Evolutionary conservation across 2,329 filamentous ascomycete genomes (phyloP).

Genomic region (Aspergillus melleus): DNA sequence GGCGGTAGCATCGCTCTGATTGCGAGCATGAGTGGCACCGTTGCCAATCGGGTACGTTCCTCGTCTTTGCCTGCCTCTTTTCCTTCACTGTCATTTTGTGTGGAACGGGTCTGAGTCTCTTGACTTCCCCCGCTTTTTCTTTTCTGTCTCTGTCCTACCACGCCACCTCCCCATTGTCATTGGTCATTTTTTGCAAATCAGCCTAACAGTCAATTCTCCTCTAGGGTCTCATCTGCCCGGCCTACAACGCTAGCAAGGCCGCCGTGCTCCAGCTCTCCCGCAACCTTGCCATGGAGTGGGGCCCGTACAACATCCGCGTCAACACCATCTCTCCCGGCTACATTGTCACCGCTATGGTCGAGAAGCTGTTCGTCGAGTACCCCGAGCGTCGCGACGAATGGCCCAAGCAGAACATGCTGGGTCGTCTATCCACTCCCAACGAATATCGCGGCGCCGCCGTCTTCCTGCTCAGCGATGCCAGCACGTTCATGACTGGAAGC

Average conservation of each 20-base stretch:
- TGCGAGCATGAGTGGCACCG: slow-evolving; percentile 62
- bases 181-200: not conserved
- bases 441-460: slow-evolving; percentile 64
- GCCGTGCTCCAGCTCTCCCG: slow-evolving; percentile 49
- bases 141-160: not conserved
- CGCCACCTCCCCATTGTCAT: not conserved
- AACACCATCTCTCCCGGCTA: slow-evolving; percentile 52
- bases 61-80: slow-evolving; percentile 4
- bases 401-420: slow-evolving; percentile 84
- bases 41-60: slow-evolving; percentile 51
- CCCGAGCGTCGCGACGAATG: slow-evolving; percentile 76
- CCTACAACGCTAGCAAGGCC: slow-evolving; percentile 52
- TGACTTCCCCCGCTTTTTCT: not conserved
- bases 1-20: slow-evolving; percentile 64
- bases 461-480: slow-evolving; percentile 51
- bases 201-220: not conserved
- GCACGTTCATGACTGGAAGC: slow-evolving; percentile 57
- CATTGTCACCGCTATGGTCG: slow-evolving; percentile 49
- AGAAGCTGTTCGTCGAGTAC: slow-evolving; percentile 58
- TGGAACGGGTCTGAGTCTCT: not conserved
- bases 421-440: slow-evolving; percentile 63
- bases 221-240: slow-evolving; percentile 49
- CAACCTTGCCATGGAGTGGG: slow-evolving; percentile 52
- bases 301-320: slow-evolving; percentile 49
- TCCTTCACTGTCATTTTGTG: not conserved